phyloP scores from a whole-genome alignment of 371 early-diverging fungal species.

The Lichtheimia hyalospora region DNA sequence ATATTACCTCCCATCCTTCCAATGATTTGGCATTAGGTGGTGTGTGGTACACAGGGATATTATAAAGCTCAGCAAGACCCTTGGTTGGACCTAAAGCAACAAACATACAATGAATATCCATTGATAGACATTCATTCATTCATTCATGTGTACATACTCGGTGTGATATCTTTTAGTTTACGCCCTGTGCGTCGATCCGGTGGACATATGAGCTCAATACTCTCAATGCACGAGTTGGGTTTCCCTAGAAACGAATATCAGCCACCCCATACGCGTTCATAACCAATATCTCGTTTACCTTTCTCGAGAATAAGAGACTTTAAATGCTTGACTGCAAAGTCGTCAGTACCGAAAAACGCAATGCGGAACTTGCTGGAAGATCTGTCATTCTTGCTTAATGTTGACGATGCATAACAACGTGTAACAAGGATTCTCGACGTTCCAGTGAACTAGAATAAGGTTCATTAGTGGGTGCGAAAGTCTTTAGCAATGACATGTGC shows the following conservation, averaged over 20 bases:
- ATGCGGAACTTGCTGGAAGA: slow-evolving; percentile 29
- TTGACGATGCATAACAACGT: too few species aligned
- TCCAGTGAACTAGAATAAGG: too few species aligned
- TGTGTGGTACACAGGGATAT: slow-evolving; percentile 28
- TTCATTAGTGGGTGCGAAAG: too few species aligned
- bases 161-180: slow-evolving; percentile 35
- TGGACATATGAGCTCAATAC: slow-evolving; percentile 73
- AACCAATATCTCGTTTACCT: slow-evolving; percentile 20
- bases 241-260: background rate
- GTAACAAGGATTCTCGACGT: too few species aligned
- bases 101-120: background rate
- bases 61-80: slow-evolving; percentile 37
- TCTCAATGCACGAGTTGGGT: slow-evolving; percentile 25
- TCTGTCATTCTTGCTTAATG: too few species aligned
- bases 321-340: slow-evolving; percentile 73
- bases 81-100: slow-evolving; percentile 33
- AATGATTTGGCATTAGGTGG: slow-evolving; percentile 25
- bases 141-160: slow-evolving; percentile 28
- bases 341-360: slow-evolving; percentile 85
- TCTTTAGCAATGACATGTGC: too few species aligned
- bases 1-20: slow-evolving; percentile 27
- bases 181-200: slow-evolving; percentile 55
- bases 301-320: slow-evolving; percentile 56
- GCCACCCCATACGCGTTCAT: background rate
- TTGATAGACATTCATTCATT: background rate